phyloP scores from a whole-genome alignment of 1,284 basidiomycete genomes.

The Tetrapyrgos nigripes region DNA sequence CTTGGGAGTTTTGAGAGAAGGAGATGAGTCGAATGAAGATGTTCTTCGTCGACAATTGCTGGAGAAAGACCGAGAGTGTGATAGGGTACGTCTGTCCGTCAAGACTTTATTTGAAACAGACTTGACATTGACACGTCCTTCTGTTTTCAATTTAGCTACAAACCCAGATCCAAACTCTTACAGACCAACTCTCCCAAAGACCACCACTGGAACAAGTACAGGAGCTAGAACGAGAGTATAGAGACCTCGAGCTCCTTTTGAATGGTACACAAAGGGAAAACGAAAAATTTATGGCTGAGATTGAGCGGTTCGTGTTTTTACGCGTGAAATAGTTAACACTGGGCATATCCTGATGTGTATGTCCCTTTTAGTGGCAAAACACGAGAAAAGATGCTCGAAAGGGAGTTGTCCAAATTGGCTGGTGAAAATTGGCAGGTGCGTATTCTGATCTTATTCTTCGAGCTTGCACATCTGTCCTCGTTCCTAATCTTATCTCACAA shows the following conservation, averaged over 20 bases:
- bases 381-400: slow-evolving; percentile 75
- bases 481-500: not conserved
- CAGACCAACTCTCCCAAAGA: slow-evolving; percentile 65
- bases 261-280: slow-evolving; percentile 82
- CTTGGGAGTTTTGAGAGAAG: slow-evolving; percentile 64
- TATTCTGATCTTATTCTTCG: slow-evolving; percentile 2
- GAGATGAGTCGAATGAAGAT: slow-evolving; percentile 65
- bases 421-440: slow-evolving; percentile 79
- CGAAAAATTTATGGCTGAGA: slow-evolving; percentile 76
- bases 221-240: slow-evolving; percentile 69
- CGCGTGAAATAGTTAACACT: not conserved
- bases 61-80: slow-evolving; percentile 76
- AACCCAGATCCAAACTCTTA: slow-evolving; percentile 25
- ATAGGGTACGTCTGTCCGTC: slow-evolving; percentile 52
- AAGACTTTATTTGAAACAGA: not conserved
- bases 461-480: not conserved
- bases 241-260: slow-evolving; percentile 72
- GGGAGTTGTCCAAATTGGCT: slow-evolving; percentile 67
- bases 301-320: slow-evolving; percentile 58
- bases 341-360: not conserved
- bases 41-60: slow-evolving; percentile 65
- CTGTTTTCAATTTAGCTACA: not conserved
- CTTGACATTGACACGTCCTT: not conserved
- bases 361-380: slow-evolving; percentile 50
- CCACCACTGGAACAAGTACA: slow-evolving; percentile 70